Base-by-base conservation (phyloP, 192 early-diverging fungal genomes). In the Gigaspora rosea region DNA sequence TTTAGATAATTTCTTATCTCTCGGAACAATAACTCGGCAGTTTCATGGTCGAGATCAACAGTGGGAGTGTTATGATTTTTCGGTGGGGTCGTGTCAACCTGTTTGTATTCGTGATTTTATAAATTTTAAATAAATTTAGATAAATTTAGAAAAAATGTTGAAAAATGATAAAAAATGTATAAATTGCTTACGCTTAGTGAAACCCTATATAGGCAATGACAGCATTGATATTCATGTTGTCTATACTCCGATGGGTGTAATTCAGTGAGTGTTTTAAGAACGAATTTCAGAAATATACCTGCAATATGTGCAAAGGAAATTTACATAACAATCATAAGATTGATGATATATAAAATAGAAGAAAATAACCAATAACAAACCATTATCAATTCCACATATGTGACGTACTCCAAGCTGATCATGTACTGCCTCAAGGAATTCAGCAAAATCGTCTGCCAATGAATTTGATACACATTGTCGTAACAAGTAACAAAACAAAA, bases 201-300 rank as follows among this genome's bases (percentile, higher is more conserved):
- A 16, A 88, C 82, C 41, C 86, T 86, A 68, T 90, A 93, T 27
- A 93, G 71, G 59, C 91, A 93, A 76, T 88, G 82, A 61, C 89
- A 91, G 61, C 89, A 91, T 75, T 93, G 91, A 56, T 88, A 91
- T 22, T 88, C 78, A 51, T 87, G 83, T 52, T 80, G 78, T 4
- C 82, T 78, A 59, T 88, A 83, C 46, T 85, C 80, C 48, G 52
- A 49, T 10, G 78, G 79, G 36, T 82, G 77, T 32, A 82, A 74
- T 52, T 78, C 78, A 7, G 82, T 79, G 11, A 88, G 76, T 5
- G 82, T 76, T 36, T 72, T 78, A 11, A 86, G 63, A 16, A 80
- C 76, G 51, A 85, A 77, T 16, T 83, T 77, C 10, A 90, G 80
- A 64, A 91, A 86, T 54, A 81, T 75, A 47, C 85, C 87, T 88